Conservation (phyloP, 192 early-diverging fungal genomes). For the Coemansia sp. region DNA sequence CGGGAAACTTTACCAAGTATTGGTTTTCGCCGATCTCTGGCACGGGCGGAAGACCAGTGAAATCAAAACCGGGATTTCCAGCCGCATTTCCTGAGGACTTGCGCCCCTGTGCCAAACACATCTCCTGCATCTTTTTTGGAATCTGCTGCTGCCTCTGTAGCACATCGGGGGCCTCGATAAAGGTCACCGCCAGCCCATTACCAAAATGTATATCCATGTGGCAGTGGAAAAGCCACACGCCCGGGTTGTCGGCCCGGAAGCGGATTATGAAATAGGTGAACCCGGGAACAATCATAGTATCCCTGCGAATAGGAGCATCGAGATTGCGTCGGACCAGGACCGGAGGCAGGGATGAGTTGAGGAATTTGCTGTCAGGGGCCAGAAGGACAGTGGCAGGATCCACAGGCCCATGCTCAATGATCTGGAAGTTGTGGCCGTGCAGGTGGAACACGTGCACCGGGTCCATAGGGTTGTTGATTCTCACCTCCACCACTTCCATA, state of each 20-base stretch:
- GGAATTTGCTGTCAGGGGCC: no score
- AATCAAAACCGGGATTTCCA: conserved; percentile 58
- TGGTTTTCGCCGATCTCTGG: neutral
- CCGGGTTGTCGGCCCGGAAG: conserved; percentile 73
- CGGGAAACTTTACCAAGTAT: neutral
- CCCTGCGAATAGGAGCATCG: conserved; percentile 47
- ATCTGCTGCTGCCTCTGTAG: conserved; percentile 7
- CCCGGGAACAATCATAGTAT: conserved; percentile 57
- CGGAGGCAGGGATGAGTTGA: no score
- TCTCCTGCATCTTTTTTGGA: conserved; percentile 46
- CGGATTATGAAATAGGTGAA: conserved; percentile 57
- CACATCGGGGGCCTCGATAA: conserved; percentile 66
- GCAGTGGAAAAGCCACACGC: conserved; percentile 78
- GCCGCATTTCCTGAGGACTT: conserved; percentile 61
- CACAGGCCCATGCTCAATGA: conserved; percentile 23
- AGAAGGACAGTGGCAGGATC: no score
- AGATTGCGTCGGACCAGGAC: neutral
- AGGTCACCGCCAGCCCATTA: conserved; percentile 60
- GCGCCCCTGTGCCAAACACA: conserved; percentile 55
- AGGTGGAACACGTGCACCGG: conserved; percentile 8
- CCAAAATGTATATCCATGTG: conserved; percentile 54
- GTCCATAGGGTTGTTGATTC: neutral
- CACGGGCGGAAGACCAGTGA: conserved; percentile 43
- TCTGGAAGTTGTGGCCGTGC: conserved; percentile 13
- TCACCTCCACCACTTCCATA: neutral